Evolutionary conservation across 768 basidiomycete genomes (phyloP), one percentile per base, ranked within the genome.

Genomic region (Boletus coccyginus): DNA sequence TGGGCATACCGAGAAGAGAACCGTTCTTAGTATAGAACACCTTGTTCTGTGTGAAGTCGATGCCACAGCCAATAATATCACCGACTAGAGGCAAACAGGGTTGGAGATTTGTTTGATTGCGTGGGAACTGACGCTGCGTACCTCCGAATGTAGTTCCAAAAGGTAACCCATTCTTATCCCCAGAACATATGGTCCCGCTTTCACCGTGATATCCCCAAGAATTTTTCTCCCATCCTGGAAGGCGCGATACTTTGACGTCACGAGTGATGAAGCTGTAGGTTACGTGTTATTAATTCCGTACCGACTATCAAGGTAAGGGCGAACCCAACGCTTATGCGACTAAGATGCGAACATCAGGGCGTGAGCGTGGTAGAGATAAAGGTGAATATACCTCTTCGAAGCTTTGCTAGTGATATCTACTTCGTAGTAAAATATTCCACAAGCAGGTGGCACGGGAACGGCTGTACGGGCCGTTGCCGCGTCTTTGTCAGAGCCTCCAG

Each of bases 141-240:
- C 93, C 85, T 64, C 90, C 87, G 69, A 89, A 98, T 0, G 81
- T 83, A 43, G 87, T 86, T 10, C 91, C 90, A 72, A 88, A 97
- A 16, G 81, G 73, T 46, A 80, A 78, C 31, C 90, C 92, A 33
- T 78, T 84, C 68, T 81, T 85, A 56, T 90, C 86, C 7, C 84
- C 82, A 27, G 88, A 83, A 71, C 90, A 92, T 3, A 87, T 78
- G 55, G 78, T 82, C 7, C 94, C 93, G 64, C 91, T 92, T 62
- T 94, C 92, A n/a, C 89, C 92, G 63, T 94, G 89, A 69, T 93
- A 96, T 50, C 92, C 93, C 90, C 92, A 95, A 7, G 91, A 94
- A 59, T 84, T 81, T 55, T 78, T 75, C 68, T 94, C 90, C 88
- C 88, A 91, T 21, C 93, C 93, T 36, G 94, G 93, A 33, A 94